Conservation (phyloP, 805 yeast genomes). For the Saccharomyces paradoxus region DNA sequence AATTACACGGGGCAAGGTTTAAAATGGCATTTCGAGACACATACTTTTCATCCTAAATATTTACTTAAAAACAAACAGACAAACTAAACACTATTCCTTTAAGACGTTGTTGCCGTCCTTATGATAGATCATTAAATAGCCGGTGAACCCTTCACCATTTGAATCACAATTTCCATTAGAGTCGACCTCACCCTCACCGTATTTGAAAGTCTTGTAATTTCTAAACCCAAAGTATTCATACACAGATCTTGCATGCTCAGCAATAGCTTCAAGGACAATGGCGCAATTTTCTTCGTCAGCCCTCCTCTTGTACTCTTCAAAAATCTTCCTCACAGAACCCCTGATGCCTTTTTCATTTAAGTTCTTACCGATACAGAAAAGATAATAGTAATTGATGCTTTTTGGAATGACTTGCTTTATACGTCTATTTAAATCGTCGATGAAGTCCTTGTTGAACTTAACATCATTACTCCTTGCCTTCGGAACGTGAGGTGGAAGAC, state of each 20-base stretch:
- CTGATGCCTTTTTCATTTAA: slow-evolving; percentile 17
- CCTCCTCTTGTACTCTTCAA: slow-evolving; percentile 22
- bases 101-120: slow-evolving; percentile 17
- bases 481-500: slow-evolving; percentile 20
- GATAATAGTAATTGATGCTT: slow-evolving; percentile 24
- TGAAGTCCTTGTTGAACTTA: slow-evolving; percentile 24
- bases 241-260: slow-evolving; percentile 27
- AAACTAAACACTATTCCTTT: not conserved
- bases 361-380: slow-evolving; percentile 30
- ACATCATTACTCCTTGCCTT: slow-evolving; percentile 23
- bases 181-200: slow-evolving; percentile 28
- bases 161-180: slow-evolving; percentile 21
- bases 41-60: too few species aligned
- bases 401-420: slow-evolving; percentile 22
- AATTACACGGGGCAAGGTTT: too few species aligned
- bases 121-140: slow-evolving; percentile 28
- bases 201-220: slow-evolving; percentile 20
- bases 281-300: slow-evolving; percentile 28
- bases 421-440: slow-evolving; percentile 15
- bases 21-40: too few species aligned
- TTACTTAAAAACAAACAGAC: not conserved
- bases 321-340: slow-evolving; percentile 29
- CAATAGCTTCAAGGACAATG: slow-evolving; percentile 29
- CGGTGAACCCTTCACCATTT: slow-evolving; percentile 27
- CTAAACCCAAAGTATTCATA: slow-evolving; percentile 32